Evolutionary conservation across 331 rosid species (phyloP).

Genomic region (Malus hybrid): DNA sequence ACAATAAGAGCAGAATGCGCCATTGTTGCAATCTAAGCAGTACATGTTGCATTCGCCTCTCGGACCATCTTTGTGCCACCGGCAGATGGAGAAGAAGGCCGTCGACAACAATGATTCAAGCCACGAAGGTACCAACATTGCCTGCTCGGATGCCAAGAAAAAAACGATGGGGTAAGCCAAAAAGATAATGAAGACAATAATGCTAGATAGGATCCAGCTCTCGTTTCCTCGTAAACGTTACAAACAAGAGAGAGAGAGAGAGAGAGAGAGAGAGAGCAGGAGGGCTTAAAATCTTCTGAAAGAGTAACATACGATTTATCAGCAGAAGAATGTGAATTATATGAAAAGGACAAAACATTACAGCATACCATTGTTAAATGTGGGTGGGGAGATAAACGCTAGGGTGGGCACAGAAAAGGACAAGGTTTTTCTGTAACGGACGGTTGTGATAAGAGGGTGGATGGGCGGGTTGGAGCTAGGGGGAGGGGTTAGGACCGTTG

Average conservation of each 20-base stretch:
- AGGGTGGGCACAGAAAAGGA: not conserved
- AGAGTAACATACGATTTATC: conserved; percentile 31
- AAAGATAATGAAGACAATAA: not conserved
- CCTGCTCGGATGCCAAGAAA: conserved; percentile 7
- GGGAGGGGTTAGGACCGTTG: conserved; percentile 31
- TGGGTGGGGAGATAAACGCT: not conserved
- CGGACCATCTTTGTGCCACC: conserved; percentile 36
- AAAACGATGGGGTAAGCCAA: not conserved
- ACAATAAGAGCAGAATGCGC: conserved; percentile 63
- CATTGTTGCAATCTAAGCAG: conserved; percentile 53
- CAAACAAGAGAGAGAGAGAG: not conserved
- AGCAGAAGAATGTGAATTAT: conserved; percentile 17
- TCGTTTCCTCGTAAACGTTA: conserved; percentile 9
- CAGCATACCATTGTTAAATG: not conserved
- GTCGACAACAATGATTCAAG: conserved; percentile 49
- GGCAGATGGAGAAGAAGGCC: conserved; percentile 50
- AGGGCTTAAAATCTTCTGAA: not conserved
- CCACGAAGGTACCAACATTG: conserved; percentile 60
- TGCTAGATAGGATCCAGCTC: not conserved
- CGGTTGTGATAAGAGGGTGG: conserved; percentile 27
- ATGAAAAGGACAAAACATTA: conserved; percentile 18
- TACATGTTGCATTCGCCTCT: conserved; percentile 77
- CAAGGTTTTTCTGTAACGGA: not conserved
- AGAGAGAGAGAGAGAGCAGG: not conserved
- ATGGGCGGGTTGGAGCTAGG: conserved; percentile 27